Conservation (phyloP, 345 rosid species). For the Psidium friedrichsthalianum region DNA sequence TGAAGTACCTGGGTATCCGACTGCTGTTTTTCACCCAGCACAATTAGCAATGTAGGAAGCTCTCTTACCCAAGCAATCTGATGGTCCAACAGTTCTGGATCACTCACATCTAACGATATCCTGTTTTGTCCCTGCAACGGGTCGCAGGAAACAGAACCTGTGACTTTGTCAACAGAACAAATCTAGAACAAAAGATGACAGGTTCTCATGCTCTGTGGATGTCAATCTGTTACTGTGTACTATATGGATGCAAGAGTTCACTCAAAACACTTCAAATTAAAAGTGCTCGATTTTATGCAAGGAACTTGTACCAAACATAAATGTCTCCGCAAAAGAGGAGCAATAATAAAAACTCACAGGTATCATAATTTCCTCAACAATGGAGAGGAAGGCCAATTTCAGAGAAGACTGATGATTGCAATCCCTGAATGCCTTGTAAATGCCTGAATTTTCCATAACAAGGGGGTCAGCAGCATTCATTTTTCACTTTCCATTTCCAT, state of each 20-base stretch:
- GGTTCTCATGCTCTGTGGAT: background rate
- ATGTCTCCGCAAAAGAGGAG: background rate
- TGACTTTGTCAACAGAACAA: background rate
- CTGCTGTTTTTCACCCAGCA: conserved; percentile 51
- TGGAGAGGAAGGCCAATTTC: conserved; percentile 53
- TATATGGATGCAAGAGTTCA: background rate
- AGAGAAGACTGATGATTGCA: conserved; percentile 57
- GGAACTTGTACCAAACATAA: background rate
- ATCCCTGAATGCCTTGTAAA: conserved; percentile 55
- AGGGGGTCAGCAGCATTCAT: background rate
- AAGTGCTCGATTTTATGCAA: background rate
- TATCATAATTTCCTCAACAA: conserved; percentile 49
- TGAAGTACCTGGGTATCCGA: conserved; percentile 43
- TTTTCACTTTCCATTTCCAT: background rate
- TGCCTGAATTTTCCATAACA: conserved; percentile 35
- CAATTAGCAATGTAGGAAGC: conserved; percentile 51
- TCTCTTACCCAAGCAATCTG: conserved; percentile 62
- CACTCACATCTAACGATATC: conserved; percentile 22
- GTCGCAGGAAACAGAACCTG: background rate
- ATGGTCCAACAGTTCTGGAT: conserved; percentile 30
- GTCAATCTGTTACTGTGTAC: background rate
- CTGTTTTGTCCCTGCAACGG: conserved; percentile 28
- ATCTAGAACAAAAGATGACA: background rate
- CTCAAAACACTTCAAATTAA: background rate
- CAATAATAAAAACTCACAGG: conserved; percentile 37